Evolutionary conservation across 2,329 filamentous ascomycete species (phyloP), one percentile per base, ranked within the genome.

Genomic region (Colletotrichum sp.): DNA sequence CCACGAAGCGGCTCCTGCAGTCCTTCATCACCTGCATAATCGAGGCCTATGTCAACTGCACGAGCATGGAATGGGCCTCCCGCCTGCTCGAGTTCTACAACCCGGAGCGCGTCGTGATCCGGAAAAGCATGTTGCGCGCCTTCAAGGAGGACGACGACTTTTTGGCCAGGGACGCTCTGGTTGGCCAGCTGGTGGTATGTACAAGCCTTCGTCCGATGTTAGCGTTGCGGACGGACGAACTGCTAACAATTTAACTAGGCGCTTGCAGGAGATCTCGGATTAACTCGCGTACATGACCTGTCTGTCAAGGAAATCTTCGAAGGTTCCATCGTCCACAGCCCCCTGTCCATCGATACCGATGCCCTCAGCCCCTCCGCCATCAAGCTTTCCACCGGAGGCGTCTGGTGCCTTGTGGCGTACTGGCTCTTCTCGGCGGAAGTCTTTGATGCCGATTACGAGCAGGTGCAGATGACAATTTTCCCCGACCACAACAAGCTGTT

Each of bases 11-110:
- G 73, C 86, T 96, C 18, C 85, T 96, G 28, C 93, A 95, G 81
- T 92, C 93, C 2, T 96, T 97, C 82, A 88, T 95, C n/a, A 95
- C 94, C 0, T 94, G 95, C 81, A 86, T 96, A 21, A 85, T 96
- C 13, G 94, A 96, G 82, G 90, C 93, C 62, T 96, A 95, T 79
- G 89, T 95, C 77, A 92, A 92, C 78, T 86, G 85, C 8, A 90
- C 92, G 78, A 86, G 87, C 28, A 83, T 94, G 82, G 89, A 90
- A 62, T 94, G 92, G 92, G 89, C 92, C 3, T 86, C 90, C 16
- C 86, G 95, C 67, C 83, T 96, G 72, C 88, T 94, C 77, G 95
- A 96, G 83, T 92, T 90, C 75, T 91, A 93, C 78, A 88, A 91
- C 69, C 94, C 94, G 0, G 89, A 91, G 71, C 92, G 89, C 80